These are phyloP conservation scores for Rhizopogon sp. DNA, from an alignment of 768 basidiomycete genomes.

Conservation along the genomic window DNA sequence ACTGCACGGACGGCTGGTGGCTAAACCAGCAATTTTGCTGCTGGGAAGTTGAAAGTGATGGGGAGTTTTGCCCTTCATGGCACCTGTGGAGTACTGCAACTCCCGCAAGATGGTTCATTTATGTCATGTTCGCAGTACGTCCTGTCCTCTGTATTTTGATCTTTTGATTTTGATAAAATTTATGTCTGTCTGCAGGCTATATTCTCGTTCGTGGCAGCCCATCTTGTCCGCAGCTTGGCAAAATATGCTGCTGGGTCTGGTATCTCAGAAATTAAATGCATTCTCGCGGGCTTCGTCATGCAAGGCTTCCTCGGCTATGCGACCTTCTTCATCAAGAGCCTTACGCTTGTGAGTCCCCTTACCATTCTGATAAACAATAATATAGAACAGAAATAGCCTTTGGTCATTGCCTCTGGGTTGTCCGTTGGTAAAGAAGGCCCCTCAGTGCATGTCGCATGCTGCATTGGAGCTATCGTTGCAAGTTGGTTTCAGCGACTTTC, in stretches of 20 bases:
- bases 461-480: slow-evolving; percentile 88
- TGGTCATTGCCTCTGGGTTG: slow-evolving; percentile 94
- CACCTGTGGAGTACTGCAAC: slow-evolving; percentile 77
- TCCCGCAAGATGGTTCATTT: slow-evolving; percentile 75
- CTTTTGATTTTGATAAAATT: neutral
- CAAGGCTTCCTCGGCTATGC: slow-evolving; percentile 87
- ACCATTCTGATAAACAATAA: neutral
- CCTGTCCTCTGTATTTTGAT: neutral
- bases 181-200: slow-evolving; percentile 42
- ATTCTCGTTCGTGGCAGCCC: slow-evolving; percentile 85
- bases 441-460: slow-evolving; percentile 95
- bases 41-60: slow-evolving; percentile 87
- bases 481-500: slow-evolving; percentile 77
- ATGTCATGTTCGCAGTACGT: slow-evolving; percentile 86
- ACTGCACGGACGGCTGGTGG: slow-evolving; percentile 98
- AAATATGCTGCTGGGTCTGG: slow-evolving; percentile 97
- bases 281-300: slow-evolving; percentile 95
- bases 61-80: slow-evolving; percentile 88
- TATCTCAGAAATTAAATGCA: slow-evolving; percentile 98
- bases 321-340: slow-evolving; percentile 90
- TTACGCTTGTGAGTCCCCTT: slow-evolving; percentile 69
- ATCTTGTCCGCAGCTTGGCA: slow-evolving; percentile 83
- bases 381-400: slow-evolving; percentile 53
- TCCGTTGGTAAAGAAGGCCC: slow-evolving; percentile 99
- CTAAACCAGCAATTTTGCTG: slow-evolving; percentile 97